Evolutionary conservation across 352 stramenopile species (phyloP).

Genomic region (Thalassiosira ordinaria): DNA sequence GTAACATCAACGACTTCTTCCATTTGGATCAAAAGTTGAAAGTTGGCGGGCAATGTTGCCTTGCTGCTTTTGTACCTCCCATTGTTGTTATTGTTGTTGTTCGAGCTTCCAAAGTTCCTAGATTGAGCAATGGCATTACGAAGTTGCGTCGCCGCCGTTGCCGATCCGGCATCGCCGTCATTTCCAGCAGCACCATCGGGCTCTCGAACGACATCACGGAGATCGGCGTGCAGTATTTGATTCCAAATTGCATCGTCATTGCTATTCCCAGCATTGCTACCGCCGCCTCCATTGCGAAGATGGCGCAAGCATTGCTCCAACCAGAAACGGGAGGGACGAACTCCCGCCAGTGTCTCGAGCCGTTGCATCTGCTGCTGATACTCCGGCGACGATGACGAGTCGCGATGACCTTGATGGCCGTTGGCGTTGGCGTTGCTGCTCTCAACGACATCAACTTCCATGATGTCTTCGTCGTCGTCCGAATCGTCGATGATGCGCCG

Average conservation of each 20-base stretch:
- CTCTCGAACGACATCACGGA: constrained; percentile 73
- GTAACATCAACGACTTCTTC: constrained; percentile 74
- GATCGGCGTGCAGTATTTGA: constrained; percentile 73
- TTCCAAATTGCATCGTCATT: constrained; percentile 56
- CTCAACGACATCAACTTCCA: neutral
- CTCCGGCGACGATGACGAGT: neutral
- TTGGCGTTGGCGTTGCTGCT: neutral
- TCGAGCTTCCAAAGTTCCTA: constrained; percentile 11
- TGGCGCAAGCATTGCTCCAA: constrained; percentile 35
- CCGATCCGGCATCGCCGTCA: neutral
- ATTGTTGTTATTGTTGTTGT: constrained; percentile 24
- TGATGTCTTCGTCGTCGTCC: constrained; percentile 4
- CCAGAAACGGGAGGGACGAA: constrained; percentile 39
- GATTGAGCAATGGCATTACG: constrained; percentile 47
- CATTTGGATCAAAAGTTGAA: constrained; percentile 72
- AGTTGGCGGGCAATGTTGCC: constrained; percentile 34
- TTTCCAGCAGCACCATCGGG: constrained; percentile 9
- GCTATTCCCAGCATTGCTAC: neutral
- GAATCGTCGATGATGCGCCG: neutral
- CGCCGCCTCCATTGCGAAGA: constrained; percentile 1
- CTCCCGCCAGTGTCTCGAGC: constrained; percentile 26
- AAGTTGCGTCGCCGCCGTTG: constrained; percentile 35
- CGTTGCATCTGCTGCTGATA: constrained; percentile 9
- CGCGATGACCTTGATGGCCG: neutral
- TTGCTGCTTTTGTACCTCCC: constrained; percentile 30